These are phyloP conservation scores for Penicillium riverlandense DNA, from an alignment of 495 filamentous ascomycete genomes.

Conservation along the genomic window DNA sequence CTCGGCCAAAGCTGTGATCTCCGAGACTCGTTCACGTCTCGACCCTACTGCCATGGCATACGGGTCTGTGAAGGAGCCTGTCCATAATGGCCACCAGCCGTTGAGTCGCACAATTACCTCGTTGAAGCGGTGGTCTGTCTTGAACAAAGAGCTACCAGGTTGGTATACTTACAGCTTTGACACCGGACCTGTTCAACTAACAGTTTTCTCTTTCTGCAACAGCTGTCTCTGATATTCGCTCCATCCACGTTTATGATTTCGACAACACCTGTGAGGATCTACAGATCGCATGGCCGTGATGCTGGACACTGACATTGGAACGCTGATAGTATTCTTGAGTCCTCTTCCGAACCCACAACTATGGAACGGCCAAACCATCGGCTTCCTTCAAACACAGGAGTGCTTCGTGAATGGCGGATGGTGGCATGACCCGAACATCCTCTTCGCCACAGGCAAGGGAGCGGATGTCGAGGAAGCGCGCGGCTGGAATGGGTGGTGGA, in stretches of 20 bases:
- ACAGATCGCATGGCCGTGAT: background rate
- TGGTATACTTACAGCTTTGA: background rate
- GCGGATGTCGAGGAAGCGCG: constrained; percentile 72
- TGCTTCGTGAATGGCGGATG: constrained; percentile 82
- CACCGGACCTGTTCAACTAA: background rate
- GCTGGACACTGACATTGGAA: constrained; percentile 5
- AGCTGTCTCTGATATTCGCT: constrained; percentile 61
- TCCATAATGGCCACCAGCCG: constrained; percentile 1
- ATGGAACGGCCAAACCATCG: constrained; percentile 73
- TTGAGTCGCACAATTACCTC: constrained; percentile 58
- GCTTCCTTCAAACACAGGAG: constrained; percentile 65
- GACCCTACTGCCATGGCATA: constrained; percentile 7
- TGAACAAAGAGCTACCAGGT: constrained; percentile 64
- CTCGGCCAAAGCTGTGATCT: constrained; percentile 35
- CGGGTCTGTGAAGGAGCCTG: background rate
- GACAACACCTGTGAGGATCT: constrained; percentile 78
- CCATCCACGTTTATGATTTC: constrained; percentile 95
- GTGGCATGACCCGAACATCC: constrained; percentile 91
- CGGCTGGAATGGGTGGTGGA: constrained; percentile 96
- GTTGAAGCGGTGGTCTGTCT: constrained; percentile 74
- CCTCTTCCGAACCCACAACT: constrained; percentile 84
- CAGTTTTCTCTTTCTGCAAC: background rate
- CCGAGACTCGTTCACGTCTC: constrained; percentile 22
- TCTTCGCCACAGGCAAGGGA: constrained; percentile 81
- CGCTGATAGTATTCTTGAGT: constrained; percentile 68